phyloP scores from a whole-genome alignment of 1,284 basidiomycete species.

The Caloboletus inedulis region DNA sequence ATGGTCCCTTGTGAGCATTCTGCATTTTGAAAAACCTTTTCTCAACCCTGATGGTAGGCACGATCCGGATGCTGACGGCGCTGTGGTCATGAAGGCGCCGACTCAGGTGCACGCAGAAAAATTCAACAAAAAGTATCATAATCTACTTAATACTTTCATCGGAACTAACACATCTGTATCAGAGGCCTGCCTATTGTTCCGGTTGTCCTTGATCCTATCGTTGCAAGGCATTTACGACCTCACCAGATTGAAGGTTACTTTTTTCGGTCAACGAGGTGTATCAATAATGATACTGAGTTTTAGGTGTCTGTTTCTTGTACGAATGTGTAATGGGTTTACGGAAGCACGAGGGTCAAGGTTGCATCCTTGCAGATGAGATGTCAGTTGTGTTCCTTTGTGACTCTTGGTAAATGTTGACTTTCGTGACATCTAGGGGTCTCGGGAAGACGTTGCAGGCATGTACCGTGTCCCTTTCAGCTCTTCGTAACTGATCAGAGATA shows the following conservation, averaged over 20 bases:
- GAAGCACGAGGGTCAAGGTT: conserved; percentile 85
- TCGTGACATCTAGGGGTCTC: conserved; percentile 65
- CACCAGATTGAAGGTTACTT: conserved; percentile 85
- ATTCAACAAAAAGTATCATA: conserved; percentile 68
- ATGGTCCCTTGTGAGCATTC: conserved; percentile 52
- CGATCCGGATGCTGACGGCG: conserved; percentile 72
- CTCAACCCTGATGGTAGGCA: conserved; percentile 42
- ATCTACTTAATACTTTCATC: background rate
- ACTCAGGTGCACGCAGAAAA: conserved; percentile 62
- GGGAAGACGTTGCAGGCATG: conserved; percentile 86
- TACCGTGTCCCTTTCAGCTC: background rate
- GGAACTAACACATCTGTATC: conserved; percentile 9
- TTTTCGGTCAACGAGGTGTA: background rate
- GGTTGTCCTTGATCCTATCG: conserved; percentile 92
- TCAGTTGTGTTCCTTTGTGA: conserved; percentile 28
- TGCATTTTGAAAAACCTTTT: conserved; percentile 2
- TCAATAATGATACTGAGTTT: conserved; percentile 5
- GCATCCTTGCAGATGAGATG: conserved; percentile 98
- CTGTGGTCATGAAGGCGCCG: conserved; percentile 85
- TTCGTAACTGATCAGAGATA: conserved; percentile 34
- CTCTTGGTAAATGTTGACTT: conserved; percentile 8
- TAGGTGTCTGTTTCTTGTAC: conserved; percentile 88
- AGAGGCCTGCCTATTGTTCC: conserved; percentile 67
- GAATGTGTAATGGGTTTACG: conserved; percentile 94
- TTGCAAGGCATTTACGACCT: conserved; percentile 74